A percentile compares a stretch with the other conserved stretches of the same genome.
These are phyloP conservation scores for Jasminum sambac DNA, from an alignment of 257 asterid genomes.

Conservation along the genomic window DNA sequence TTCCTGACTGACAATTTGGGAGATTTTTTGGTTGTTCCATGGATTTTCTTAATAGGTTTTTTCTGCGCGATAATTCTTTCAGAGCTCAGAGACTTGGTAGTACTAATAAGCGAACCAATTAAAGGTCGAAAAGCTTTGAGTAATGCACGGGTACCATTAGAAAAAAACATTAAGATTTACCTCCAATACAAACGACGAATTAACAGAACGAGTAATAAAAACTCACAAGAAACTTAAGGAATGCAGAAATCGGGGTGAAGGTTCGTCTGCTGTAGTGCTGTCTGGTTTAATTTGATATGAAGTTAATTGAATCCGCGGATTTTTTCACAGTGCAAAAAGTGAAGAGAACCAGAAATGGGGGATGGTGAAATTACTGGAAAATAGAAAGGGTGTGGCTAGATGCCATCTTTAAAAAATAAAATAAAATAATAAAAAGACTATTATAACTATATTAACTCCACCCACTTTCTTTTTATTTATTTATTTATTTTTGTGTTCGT, in stretches of 20 bases:
- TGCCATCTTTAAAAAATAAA: too few relatives aligned
- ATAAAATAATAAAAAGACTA: too few relatives aligned
- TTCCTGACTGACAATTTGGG: conserved; percentile 33
- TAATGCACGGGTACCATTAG: conserved; percentile 30
- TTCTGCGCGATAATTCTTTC: conserved; percentile 24
- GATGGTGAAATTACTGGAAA: not conserved
- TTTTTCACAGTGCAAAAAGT: not conserved
- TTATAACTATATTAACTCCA: too few relatives aligned
- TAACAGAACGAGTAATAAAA: not conserved
- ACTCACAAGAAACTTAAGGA: not conserved
- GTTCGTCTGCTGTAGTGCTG: not conserved
- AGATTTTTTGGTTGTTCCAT: conserved; percentile 24
- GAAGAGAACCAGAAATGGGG: not conserved
- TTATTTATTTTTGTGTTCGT: too few relatives aligned
- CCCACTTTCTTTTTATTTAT: too few relatives aligned
- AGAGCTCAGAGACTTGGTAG: conserved; percentile 31
- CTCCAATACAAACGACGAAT: not conserved
- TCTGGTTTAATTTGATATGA: not conserved
- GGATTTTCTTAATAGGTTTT: conserved; percentile 31
- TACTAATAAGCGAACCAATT: conserved; percentile 9
- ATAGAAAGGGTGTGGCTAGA: not conserved
- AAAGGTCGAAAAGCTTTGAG: conserved; percentile 36
- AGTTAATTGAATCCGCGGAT: not conserved
- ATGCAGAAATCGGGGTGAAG: not conserved
- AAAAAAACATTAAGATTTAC: conserved; percentile 40